A percentile compares a stretch with the other conserved stretches of the same genome.
These are phyloP conservation scores for Canariomyces notabilis DNA, from an alignment of 2,329 filamentous ascomycete species.

Conservation along the genomic window DNA sequence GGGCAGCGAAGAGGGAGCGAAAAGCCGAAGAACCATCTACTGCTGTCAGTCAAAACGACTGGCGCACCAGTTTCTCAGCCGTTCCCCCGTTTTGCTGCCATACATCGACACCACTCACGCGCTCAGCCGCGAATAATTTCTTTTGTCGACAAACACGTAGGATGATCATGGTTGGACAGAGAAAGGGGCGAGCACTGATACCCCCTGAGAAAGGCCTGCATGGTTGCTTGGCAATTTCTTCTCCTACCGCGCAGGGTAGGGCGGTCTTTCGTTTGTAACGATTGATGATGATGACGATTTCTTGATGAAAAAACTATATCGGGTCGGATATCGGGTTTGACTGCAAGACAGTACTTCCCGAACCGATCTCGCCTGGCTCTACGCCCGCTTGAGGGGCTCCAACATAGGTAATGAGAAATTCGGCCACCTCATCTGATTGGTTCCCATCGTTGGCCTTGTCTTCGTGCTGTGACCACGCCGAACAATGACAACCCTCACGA, in stretches of 20 bases:
- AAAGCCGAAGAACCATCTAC: no score
- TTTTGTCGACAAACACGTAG: constrained; percentile 19
- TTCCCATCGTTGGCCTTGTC: background rate
- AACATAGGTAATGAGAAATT: constrained; percentile 32
- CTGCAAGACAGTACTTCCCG: background rate
- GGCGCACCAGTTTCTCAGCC: no score
- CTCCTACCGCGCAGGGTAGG: constrained; percentile 20
- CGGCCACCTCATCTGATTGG: constrained; percentile 31
- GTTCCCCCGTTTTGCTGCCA: background rate
- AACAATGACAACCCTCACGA: constrained; percentile 2
- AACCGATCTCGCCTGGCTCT: constrained; percentile 11
- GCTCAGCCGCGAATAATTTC: constrained; percentile 16
- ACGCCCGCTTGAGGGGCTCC: constrained; percentile 31
- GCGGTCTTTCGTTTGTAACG: constrained; percentile 25
- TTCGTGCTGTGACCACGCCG: background rate
- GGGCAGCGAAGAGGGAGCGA: constrained; percentile 5
- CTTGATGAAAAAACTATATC: constrained; percentile 17
- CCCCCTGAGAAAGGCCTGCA: constrained; percentile 19
- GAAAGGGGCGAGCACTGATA: constrained; percentile 4
- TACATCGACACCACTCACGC: constrained; percentile 20
- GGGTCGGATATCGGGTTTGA: background rate
- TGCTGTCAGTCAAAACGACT: no score
- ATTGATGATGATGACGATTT: constrained; percentile 26
- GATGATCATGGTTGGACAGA: constrained; percentile 20
- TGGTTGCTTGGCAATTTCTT: constrained; percentile 18